phyloP scores from a whole-genome alignment of 139 green algal genomes.

The Coccomyxa sp. region DNA sequence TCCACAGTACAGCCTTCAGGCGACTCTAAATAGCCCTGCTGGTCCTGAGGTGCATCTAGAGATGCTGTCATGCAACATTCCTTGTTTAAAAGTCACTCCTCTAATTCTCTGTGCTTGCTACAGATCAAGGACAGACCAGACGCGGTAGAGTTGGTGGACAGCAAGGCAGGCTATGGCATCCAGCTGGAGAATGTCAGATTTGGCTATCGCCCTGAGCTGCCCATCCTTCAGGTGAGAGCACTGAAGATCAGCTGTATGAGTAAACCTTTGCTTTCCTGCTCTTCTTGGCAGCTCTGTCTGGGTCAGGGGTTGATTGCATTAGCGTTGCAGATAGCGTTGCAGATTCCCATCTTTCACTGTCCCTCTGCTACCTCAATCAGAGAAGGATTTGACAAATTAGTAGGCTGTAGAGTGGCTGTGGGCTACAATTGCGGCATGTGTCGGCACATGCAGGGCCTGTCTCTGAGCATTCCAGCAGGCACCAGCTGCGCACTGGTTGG shows the following conservation, averaged over 20 bases:
- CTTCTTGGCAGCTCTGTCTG: no score
- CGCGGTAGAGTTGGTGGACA: constrained; percentile 12
- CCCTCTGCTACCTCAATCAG: no score
- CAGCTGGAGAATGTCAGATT: constrained; percentile 63
- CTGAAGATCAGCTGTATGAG: no score
- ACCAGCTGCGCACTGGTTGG: constrained; percentile 88
- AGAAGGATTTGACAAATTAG: no score
- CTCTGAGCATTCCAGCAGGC: constrained; percentile 70
- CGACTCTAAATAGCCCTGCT: no score
- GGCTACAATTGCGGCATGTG: no score
- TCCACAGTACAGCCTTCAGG: no score
- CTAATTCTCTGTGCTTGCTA: neutral
- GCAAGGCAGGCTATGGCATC: constrained; percentile 35
- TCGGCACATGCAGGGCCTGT: constrained; percentile 42
- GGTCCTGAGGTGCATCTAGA: neutral
- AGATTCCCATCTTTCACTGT: no score
- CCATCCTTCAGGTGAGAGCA: constrained; percentile 50
- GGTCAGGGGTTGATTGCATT: no score
- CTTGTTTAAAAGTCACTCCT: neutral
- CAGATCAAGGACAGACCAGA: constrained; percentile 10
- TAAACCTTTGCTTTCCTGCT: no score
- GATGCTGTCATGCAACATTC: neutral
- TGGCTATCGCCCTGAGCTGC: constrained; percentile 58
- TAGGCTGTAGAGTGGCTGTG: no score
- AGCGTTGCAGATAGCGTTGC: no score